Evolutionary conservation across 1,284 basidiomycete genomes (phyloP), one percentile per base, ranked within the genome.

Genomic region (Cutaneotrichosporon spelunceum): DNA sequence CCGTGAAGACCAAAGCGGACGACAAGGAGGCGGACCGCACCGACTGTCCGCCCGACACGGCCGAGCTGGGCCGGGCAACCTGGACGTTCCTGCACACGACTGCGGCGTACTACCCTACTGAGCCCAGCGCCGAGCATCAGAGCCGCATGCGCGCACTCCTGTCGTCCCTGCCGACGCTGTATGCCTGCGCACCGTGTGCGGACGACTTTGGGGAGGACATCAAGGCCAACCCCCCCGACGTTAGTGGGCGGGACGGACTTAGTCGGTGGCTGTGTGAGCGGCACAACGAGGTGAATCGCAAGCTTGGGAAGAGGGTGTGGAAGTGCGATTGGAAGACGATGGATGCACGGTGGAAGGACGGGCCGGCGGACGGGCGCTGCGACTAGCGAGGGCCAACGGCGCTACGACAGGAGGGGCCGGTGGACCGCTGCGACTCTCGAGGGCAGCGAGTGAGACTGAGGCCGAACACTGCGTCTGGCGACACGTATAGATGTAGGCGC

Each of bases 11-110:
- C 8, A 33, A 33, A 11, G 30, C 8, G 13, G 30, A 33, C 30
- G 13, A 33, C 8, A 11, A 9, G 30, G 30, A 42, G 19, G 27
- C 45, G 65, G 48, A 83, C 50, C 84, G 85, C 2, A 80, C 81
- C 26, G 81, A 89, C 64, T 96, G 93, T 72, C 93, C 93, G 13
- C 86, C 91, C 0, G 93, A 96, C 76, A 87, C 88, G 49, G 90
- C 92, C 70, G 82, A 86, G 60, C 86, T 97, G 45, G 93, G 93
- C 6, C 85, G 87, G 56, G 88, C 93, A 53, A 95, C 93, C 4
- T 97, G 93, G 93, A 89, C 92, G 21, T 96, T 97, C 84, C 83
- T 97, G 39, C 93, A 97, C 75, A 88, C 92, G 1, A 88, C 93
- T 4, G 92, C 91, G 0, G 90, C 93, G 19, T 94, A 96, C 78